A percentile compares a stretch with the other conserved stretches of the same genome.
Conservation (phyloP, 164 flowering plant species). For the Piper betle region DNA sequence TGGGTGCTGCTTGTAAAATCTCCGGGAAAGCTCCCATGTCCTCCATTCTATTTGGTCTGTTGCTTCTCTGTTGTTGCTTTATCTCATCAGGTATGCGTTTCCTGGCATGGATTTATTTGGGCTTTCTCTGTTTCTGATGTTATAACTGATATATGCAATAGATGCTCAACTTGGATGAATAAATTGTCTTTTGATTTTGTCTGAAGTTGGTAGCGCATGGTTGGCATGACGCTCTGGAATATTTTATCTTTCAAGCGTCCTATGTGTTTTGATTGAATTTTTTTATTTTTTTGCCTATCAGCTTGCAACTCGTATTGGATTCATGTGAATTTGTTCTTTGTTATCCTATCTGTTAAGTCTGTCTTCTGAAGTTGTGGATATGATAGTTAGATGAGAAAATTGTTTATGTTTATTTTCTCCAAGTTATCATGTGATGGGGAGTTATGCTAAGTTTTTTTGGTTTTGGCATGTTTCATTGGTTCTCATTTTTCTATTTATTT, state of each 20-base stretch:
- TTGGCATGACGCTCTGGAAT: neutral
- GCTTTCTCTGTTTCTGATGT: neutral
- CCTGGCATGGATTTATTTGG: neutral
- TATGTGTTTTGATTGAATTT: neutral
- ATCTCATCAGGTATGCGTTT: conserved; percentile 14
- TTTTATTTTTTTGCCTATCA: neutral
- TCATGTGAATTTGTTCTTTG: neutral
- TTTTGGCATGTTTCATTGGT: no score
- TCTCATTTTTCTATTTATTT: no score
- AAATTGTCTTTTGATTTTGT: neutral
- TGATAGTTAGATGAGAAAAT: no score
- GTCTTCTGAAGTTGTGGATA: no score
- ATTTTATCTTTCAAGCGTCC: no score
- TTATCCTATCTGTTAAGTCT: no score
- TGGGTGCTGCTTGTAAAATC: no score
- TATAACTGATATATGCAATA: no score
- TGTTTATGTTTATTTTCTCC: no score
- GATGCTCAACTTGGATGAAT: neutral
- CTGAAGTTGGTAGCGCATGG: neutral
- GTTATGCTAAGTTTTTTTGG: no score
- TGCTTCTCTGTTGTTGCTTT: conserved; percentile 16
- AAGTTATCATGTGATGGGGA: no score
- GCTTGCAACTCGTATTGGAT: neutral
- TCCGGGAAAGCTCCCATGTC: no score
- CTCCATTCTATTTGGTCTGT: conserved; percentile 11